A percentile compares a stretch with the other conserved stretches of the same genome.
Conservation (phyloP, 2,329 filamentous ascomycete species). For the Ascochyta clinopodiicola region DNA sequence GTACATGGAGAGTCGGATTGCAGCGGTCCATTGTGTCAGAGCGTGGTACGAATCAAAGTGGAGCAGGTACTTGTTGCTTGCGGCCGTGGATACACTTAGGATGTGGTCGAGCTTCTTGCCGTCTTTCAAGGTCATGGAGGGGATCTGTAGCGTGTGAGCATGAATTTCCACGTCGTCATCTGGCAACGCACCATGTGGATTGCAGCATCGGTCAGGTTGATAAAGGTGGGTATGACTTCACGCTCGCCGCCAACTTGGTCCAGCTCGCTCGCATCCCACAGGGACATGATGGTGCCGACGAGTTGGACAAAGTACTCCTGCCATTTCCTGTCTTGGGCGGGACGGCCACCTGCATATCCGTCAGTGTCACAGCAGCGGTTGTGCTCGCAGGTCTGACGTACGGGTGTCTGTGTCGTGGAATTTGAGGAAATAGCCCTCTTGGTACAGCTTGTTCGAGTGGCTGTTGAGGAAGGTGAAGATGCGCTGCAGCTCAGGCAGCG, state of each 20-base stretch:
- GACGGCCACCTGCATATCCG: conserved; percentile 73
- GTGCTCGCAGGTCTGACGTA: conserved; percentile 58
- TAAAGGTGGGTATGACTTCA: conserved; percentile 88
- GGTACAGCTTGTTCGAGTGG: conserved; percentile 95
- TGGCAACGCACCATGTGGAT: conserved; percentile 84
- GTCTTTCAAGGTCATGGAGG: conserved; percentile 85
- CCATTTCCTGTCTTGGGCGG: conserved; percentile 87
- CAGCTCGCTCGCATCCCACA: conserved; percentile 94
- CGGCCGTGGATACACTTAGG: conserved; percentile 92
- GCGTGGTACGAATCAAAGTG: conserved; percentile 97
- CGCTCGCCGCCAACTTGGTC: conserved; percentile 85
- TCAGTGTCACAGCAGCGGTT: conserved; percentile 27
- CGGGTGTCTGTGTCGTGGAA: conserved; percentile 91
- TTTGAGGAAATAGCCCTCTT: conserved; percentile 97
- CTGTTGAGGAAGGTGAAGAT: conserved; percentile 94
- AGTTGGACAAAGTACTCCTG: conserved; percentile 97
- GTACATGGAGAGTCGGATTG: conserved; percentile 91
- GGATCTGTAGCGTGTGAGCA: conserved; percentile 43
- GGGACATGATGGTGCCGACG: conserved; percentile 89
- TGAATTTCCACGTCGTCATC: background rate
- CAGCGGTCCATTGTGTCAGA: conserved; percentile 92
- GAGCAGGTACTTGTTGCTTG: conserved; percentile 90
- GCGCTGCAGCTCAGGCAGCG: conserved; percentile 88
- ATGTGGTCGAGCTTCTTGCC: conserved; percentile 91
- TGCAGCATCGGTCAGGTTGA: conserved; percentile 96